These are phyloP conservation scores for Fusarium solani-melongenae DNA, from an alignment of 2,329 filamentous ascomycete genomes.

Conservation along the genomic window DNA sequence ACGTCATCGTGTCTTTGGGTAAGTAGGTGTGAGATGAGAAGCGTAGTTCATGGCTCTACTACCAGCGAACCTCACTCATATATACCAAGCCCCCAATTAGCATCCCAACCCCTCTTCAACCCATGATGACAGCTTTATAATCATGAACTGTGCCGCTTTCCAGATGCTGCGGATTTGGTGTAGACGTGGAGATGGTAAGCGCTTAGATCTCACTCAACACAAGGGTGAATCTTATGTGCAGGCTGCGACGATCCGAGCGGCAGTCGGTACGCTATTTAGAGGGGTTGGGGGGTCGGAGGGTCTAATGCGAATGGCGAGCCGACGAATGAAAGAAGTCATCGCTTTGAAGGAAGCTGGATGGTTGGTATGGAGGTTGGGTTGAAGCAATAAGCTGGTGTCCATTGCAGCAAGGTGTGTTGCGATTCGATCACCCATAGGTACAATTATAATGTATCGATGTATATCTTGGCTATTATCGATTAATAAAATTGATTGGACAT, in stretches of 20 bases:
- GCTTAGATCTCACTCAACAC: neutral
- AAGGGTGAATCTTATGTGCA: neutral
- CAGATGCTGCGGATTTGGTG: neutral
- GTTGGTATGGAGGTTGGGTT: neutral
- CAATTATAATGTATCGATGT: neutral
- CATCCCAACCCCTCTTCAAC: neutral
- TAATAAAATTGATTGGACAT: neutral
- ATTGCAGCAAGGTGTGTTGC: neutral
- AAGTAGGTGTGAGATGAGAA: neutral
- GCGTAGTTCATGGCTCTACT: neutral
- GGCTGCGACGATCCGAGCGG: neutral
- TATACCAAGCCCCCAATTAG: neutral
- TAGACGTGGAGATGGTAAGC: neutral
- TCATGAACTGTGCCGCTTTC: neutral
- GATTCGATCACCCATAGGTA: neutral
- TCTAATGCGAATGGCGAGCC: neutral
- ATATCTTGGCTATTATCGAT: rapidly evolving
- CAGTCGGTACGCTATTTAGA: neutral
- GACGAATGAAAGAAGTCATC: neutral
- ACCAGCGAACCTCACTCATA: neutral
- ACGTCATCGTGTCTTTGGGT: conserved; percentile 24
- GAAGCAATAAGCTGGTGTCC: neutral
- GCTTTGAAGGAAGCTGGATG: neutral
- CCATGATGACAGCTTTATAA: neutral
- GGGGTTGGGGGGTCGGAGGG: neutral